Percentiles rank a stretch among this genome's conserved stretches.
Conservation (phyloP, 257 asterid species). For the Przewalskia tangutica region DNA sequence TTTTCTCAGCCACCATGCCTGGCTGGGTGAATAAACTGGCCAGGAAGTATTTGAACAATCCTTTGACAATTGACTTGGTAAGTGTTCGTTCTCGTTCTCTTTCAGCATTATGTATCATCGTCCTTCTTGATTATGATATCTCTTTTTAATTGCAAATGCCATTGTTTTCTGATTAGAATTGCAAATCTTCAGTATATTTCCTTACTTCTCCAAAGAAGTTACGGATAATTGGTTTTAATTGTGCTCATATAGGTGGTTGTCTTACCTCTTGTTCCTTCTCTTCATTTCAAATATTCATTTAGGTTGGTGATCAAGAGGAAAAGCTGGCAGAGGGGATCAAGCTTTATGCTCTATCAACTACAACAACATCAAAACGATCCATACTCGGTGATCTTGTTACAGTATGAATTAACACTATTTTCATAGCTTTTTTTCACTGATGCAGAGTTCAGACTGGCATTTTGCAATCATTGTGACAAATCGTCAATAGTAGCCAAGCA, state of each 20-base stretch:
- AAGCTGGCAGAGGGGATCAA: constrained; percentile 88
- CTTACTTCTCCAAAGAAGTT: neutral
- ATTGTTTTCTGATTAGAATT: neutral
- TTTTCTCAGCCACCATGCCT: constrained; percentile 99
- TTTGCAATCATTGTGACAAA: neutral
- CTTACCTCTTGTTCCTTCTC: neutral
- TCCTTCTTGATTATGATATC: neutral
- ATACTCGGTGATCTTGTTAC: constrained; percentile 71
- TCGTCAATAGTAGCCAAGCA: neutral
- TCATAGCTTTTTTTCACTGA: neutral
- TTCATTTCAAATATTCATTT: constrained; percentile 8
- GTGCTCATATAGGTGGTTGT: neutral
- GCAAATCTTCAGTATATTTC: neutral
- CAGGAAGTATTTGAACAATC: constrained; percentile 61
- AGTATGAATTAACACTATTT: constrained; percentile 26
- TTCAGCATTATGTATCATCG: neutral
- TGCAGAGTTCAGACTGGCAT: neutral
- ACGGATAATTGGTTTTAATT: neutral
- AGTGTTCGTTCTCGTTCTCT: constrained; percentile 6
- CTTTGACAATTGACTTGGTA: constrained; percentile 86
- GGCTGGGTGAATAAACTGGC: constrained; percentile 89
- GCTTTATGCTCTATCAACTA: constrained; percentile 59
- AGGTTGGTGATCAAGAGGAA: constrained; percentile 82
- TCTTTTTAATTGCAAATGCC: neutral
- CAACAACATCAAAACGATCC: constrained; percentile 57